These are phyloP conservation scores for Durotheca rogersii DNA, from an alignment of 495 filamentous ascomycete species.

Conservation along the genomic window DNA sequence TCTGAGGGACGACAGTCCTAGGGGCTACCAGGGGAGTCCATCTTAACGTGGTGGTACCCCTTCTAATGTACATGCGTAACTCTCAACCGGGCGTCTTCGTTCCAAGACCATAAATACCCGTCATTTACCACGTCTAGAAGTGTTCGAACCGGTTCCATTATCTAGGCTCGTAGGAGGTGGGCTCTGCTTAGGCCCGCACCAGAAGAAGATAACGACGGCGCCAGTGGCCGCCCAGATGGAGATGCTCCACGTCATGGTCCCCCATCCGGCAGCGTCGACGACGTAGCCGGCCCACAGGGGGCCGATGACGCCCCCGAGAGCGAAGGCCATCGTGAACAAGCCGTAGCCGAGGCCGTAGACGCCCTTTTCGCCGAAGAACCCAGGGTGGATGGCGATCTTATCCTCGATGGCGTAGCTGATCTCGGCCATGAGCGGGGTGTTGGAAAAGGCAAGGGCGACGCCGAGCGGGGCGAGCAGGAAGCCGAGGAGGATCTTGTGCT, in stretches of 20 bases:
- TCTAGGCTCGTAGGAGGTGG: no score
- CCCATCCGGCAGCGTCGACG: constrained; percentile 59
- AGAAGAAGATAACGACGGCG: constrained; percentile 22
- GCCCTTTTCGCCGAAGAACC: constrained; percentile 56
- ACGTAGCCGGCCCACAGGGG: constrained; percentile 64
- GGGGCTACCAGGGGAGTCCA: no score
- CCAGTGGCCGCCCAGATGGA: constrained; percentile 43
- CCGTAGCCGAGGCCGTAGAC: constrained; percentile 62
- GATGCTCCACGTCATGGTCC: constrained; percentile 58
- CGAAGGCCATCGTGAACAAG: constrained; percentile 60
- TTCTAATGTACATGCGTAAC: no score
- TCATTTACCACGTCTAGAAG: no score
- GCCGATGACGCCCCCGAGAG: constrained; percentile 61
- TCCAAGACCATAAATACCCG: no score
- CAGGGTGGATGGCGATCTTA: constrained; percentile 56
- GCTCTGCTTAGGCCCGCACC: constrained; percentile 12
- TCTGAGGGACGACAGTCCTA: no score
- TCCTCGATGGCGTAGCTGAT: constrained; percentile 59
- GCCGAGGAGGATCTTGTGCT: constrained; percentile 68
- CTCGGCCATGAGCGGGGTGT: constrained; percentile 70
- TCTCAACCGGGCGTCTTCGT: no score
- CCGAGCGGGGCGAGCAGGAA: constrained; percentile 68
- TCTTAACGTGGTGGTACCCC: no score
- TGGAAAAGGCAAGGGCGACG: constrained; percentile 53
- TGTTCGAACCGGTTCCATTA: neutral